These are phyloP conservation scores for Camellia sinensis DNA, from an alignment of 148 eudicot species.

Conservation along the genomic window DNA sequence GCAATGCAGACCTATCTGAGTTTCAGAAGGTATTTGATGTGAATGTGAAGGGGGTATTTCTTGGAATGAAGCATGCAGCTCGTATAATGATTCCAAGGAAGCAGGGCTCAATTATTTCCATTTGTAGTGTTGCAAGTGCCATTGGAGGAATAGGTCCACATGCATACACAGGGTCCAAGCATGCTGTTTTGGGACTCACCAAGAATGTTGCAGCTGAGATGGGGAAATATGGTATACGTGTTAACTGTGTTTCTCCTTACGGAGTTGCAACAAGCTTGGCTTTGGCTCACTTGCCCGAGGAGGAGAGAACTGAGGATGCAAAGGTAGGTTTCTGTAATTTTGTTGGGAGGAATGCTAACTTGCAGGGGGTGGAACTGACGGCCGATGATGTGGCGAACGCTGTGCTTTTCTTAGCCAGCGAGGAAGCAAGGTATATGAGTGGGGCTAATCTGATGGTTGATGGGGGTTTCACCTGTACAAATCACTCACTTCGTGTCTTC, in stretches of 20 bases:
- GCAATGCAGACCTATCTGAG: constrained; percentile 44
- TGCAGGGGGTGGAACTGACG: constrained; percentile 80
- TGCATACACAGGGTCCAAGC: constrained; percentile 81
- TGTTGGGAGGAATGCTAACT: constrained; percentile 55
- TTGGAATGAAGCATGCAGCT: constrained; percentile 97
- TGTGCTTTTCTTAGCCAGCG: constrained; percentile 84
- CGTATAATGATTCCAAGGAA: constrained; percentile 78
- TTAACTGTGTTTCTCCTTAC: constrained; percentile 90
- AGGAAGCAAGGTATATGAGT: constrained; percentile 83
- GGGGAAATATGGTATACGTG: constrained; percentile 77
- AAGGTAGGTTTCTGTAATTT: constrained; percentile 53
- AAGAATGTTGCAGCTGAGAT: constrained; percentile 89
- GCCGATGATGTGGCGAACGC: constrained; percentile 76
- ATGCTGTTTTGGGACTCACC: constrained; percentile 86
- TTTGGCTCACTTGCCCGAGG: constrained; percentile 61
- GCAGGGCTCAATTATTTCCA: constrained; percentile 70
- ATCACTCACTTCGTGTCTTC: constrained; percentile 68
- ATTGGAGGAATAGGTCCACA: constrained; percentile 79
- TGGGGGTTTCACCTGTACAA: constrained; percentile 69
- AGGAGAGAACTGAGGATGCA: constrained; percentile 72
- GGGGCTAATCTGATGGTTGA: constrained; percentile 89
- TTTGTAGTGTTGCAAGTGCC: constrained; percentile 62
- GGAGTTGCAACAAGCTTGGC: constrained; percentile 72
- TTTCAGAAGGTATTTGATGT: constrained; percentile 68
- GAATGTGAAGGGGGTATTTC: constrained; percentile 75